Percentiles rank a stretch among this genome's conserved stretches.
These are phyloP conservation scores for Lentinula guzmanii DNA, from an alignment of 768 basidiomycete genomes.

Conservation along the genomic window DNA sequence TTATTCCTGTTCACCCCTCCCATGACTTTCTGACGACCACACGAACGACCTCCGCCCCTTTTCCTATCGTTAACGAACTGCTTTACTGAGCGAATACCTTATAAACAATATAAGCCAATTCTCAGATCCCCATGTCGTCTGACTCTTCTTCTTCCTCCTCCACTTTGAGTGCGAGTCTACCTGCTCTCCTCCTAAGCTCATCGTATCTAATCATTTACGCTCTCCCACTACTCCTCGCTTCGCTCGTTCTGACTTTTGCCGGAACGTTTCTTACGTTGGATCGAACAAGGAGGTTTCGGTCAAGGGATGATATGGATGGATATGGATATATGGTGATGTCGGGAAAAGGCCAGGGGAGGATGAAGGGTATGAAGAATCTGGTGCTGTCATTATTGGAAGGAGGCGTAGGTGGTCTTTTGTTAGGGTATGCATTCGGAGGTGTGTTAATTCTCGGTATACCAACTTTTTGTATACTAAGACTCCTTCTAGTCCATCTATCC, in stretches of 20 bases:
- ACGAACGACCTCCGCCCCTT: no score
- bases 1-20: no score
- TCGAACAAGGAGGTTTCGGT: conserved; percentile 58
- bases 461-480: background rate
- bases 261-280: conserved; percentile 71
- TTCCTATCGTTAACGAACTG: no score
- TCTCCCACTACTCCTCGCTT: conserved; percentile 55
- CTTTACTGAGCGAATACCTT: no score
- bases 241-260: conserved; percentile 52
- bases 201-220: conserved; percentile 51
- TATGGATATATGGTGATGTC: conserved; percentile 22
- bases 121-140: no score
- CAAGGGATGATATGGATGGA: conserved; percentile 18
- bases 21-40: no score
- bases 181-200: conserved; percentile 39
- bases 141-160: no score
- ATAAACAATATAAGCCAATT: no score
- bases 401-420: conserved; percentile 55
- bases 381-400: conserved; percentile 29
- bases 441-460: conserved; percentile 15
- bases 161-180: conserved; percentile 12
- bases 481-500: conserved; percentile 43
- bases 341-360: conserved; percentile 24
- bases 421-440: conserved; percentile 60
- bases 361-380: conserved; percentile 28